Base-by-base conservation (phyloP, 1,139 yeast species). In the Magnusiomyces ingens region DNA sequence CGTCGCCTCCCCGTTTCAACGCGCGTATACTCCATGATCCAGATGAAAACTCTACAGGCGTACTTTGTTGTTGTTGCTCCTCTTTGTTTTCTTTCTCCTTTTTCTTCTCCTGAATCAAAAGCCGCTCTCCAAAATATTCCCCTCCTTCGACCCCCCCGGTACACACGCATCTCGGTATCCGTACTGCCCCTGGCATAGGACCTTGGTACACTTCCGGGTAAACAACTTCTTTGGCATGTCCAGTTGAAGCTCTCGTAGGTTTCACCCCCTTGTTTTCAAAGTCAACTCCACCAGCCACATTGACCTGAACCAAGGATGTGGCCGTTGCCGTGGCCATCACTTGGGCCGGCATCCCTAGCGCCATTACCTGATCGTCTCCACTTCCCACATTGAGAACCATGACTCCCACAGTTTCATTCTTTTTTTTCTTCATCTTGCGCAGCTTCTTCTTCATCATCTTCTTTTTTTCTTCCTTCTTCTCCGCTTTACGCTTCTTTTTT, bases 141-240 rank as follows among this genome's bases (percentile, higher is more conserved):
- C 32, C 32, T 26, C 32, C 32, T 8, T 29, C 18, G 11, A 36
- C 10, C 2, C 36, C 26, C 26, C 21, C 47, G 2, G 47, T 44
- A 15, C 47, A 44, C 8, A 44, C 12, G 22, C 47, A 44, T 12
- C 32, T 22, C 2, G 47, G 47, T n/a, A 44, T 36, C 13, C 47
- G 47, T 15, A 44, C 11, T 3, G 47, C 47, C 15, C 47, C 47
- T 26, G 47, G 47, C 13, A n/a, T 35, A 26, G 47, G 47, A n/a
- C 47, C 47, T 10, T 22, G 15, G n/a, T 44, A 44, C 5, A 44
- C 13, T 44, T 44, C 47, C 3, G 47, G 47, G 3, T 35, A 18
- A 13, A 36, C 47, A 44, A 29, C 37, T 4, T 21, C 37, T 4
- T 22, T 42, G 5, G 45, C 32, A 21, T 3, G 22, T 26, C 32